These are phyloP conservation scores for Elymus sibiricus DNA, from an alignment of 176 grass and related monocot species.

Conservation along the genomic window DNA sequence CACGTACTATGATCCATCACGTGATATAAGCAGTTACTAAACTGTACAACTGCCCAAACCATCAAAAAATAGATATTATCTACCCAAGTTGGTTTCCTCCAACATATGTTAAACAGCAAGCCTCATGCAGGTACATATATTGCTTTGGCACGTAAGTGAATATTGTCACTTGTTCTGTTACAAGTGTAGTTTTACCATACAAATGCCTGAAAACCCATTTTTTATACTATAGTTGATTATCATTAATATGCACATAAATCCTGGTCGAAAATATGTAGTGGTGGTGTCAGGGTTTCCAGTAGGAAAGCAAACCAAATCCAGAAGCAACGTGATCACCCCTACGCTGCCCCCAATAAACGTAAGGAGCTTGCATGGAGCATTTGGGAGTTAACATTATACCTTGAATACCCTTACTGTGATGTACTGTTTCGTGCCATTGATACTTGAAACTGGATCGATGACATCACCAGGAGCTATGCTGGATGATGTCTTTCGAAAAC, in stretches of 20 bases:
- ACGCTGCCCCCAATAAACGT: neutral
- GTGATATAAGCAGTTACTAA: neutral
- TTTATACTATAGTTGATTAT: neutral
- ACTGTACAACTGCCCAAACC: neutral
- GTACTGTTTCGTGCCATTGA: neutral
- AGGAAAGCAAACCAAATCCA: no score
- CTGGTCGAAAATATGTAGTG: no score
- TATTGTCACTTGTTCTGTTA: no score
- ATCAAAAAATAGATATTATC: no score
- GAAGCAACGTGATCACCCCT: neutral
- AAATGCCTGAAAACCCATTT: neutral
- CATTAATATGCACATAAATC: no score
- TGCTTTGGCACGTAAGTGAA: no score
- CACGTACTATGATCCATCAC: neutral
- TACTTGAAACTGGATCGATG: neutral
- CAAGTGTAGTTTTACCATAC: no score
- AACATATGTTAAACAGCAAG: no score
- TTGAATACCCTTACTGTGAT: neutral
- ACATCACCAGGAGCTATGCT: neutral
- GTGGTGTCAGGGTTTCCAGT: no score
- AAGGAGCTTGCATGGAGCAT: neutral
- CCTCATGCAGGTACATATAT: no score
- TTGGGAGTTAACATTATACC: neutral
- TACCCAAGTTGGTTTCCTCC: no score
- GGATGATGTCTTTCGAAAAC: neutral